A percentile compares a stretch with the other conserved stretches of the same genome.
Evolutionary conservation across 164 flowering plant species (phyloP).

Genomic region (Warburgia ugandensis): DNA sequence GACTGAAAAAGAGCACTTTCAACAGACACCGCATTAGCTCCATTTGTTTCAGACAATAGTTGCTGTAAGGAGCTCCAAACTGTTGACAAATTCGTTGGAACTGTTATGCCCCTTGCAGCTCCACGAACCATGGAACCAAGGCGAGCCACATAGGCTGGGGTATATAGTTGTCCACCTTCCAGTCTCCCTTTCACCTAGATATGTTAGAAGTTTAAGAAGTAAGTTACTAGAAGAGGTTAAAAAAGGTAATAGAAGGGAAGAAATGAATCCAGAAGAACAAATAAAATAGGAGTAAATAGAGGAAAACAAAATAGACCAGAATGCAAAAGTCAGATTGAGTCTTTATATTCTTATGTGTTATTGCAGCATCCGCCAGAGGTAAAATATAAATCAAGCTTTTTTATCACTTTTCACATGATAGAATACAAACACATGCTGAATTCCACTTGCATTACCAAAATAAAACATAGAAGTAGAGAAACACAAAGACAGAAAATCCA

Average conservation of each 20-base stretch:
- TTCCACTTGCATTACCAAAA: too few relatives aligned
- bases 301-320: background rate
- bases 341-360: too few relatives aligned
- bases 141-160: conserved; percentile 87
- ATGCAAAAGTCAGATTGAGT: background rate
- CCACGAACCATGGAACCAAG: conserved; percentile 96
- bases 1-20: conserved; percentile 83
- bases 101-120: conserved; percentile 77
- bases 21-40: conserved; percentile 76
- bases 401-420: too few relatives aligned
- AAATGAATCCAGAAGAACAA: background rate
- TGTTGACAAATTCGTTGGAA: conserved; percentile 71
- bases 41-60: conserved; percentile 59
- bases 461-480: too few relatives aligned
- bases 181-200: conserved; percentile 87
- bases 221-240: background rate
- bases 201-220: background rate
- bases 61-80: conserved; percentile 87
- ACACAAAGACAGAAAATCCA: too few relatives aligned
- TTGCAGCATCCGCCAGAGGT: too few relatives aligned
- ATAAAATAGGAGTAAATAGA: background rate
- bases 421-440: too few relatives aligned
- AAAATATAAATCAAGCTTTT: too few relatives aligned
- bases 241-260: background rate
- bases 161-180: conserved; percentile 96